Evolutionary conservation across 106 monocot genomes (phyloP), one percentile per base, ranked within the genome.

Genomic region (Dactylorhiza incarnata): DNA sequence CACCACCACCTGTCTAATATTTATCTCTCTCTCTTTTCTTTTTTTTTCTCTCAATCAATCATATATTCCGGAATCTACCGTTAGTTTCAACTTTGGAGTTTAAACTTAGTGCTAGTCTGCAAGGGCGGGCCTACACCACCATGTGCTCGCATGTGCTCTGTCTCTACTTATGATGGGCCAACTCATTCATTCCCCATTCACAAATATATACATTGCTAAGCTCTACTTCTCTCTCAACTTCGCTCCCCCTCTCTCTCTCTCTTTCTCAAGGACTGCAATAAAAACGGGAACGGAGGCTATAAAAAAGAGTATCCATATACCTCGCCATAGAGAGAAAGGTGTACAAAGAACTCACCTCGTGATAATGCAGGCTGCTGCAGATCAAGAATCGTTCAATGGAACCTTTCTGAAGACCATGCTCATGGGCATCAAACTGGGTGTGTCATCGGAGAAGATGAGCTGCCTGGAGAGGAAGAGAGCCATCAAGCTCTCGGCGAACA

Each of bases 91-190:
- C 14, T 2, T 52, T 59, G 59, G 8, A 59, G 59, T 17, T 59
- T 52, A 52, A 59, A 59, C 59, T 59, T 59, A 17, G 59, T 59
- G 7, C 5, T 17, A 59, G n/a, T 19, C 59, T 59, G 59, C 59
- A 59, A 59, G 14, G 59, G 59, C n/a, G 59, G 59, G 59, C 59
- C 59, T 59, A 19, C 16, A 59, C 0, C 14, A 79, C 53, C 93
- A 94, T 94, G 88, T 90, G 86, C 80, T 63, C 56, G 75, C 94
- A 94, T 85, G 88, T 94, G 94, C 81, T 68, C 12, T 90, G 90
- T 89, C 84, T 86, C 81, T 76, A 70, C 81, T 68, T 25, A 44
- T 53, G 26, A 45, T 2, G 48, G 76, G 20, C 37, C 37, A 37
- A 63, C 6, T n/a, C 71, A 7, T 26, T n/a, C 43, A 5, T 1